Percentiles rank a stretch among this genome's conserved stretches.
Evolutionary conservation across 306 rosid species (phyloP).

Genomic region (Cucurbita ficifolia): DNA sequence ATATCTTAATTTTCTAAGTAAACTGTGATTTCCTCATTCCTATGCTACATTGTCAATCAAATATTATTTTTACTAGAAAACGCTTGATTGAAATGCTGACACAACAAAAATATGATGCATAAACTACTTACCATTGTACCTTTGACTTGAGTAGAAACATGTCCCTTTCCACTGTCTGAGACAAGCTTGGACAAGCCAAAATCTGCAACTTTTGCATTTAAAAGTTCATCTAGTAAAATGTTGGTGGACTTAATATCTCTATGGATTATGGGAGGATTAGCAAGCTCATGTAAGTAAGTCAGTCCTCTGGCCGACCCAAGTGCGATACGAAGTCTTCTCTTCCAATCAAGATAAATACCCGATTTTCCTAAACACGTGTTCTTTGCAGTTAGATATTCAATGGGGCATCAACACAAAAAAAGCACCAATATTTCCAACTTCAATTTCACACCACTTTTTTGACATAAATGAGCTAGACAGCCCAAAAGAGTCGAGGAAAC

Average conservation of each 20-base stretch:
- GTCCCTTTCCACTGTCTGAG: conserved; percentile 64
- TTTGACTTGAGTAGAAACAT: conserved; percentile 89
- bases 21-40: no score
- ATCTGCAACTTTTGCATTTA: conserved; percentile 90
- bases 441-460: not conserved
- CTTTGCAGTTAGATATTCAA: not conserved
- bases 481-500: not conserved
- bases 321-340: conserved; percentile 81
- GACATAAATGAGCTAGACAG: no score
- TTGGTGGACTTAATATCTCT: conserved; percentile 82
- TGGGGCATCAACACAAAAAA: not conserved
- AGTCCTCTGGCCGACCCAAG: conserved; percentile 96
- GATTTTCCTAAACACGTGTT: conserved; percentile 40
- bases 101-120: not conserved
- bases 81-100: not conserved
- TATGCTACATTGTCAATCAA: no score
- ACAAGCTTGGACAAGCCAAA: conserved; percentile 87
- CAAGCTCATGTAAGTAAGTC: conserved; percentile 89
- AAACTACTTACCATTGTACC: conserved; percentile 66
- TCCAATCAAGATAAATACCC: conserved; percentile 83
- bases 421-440: not conserved
- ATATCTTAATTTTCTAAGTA: no score
- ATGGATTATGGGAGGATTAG: conserved; percentile 93
- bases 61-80: not conserved
- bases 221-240: conserved; percentile 61